Conservation (phyloP, 805 yeast species). For the Debaryomyces maramus region DNA sequence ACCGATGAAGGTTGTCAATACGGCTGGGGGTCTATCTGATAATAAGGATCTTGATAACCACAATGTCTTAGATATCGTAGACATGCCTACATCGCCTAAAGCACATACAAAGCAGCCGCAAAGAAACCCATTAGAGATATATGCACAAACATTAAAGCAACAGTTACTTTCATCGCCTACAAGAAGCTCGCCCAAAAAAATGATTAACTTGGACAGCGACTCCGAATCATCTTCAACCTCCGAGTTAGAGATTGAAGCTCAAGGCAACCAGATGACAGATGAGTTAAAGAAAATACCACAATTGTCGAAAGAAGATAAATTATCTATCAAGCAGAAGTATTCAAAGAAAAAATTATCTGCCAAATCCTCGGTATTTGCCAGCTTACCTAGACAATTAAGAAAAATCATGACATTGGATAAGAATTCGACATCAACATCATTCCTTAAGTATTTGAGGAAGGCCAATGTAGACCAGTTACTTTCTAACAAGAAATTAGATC, state of each 20-base stretch:
- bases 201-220: constrained; percentile 30
- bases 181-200: constrained; percentile 1
- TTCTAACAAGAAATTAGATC: constrained; percentile 19
- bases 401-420: constrained; percentile 7
- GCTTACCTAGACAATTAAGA: constrained; percentile 14
- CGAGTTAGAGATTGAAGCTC: constrained; percentile 10
- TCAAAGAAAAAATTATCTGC: constrained; percentile 20
- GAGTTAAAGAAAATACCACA: constrained; percentile 25
- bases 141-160: constrained; percentile 33
- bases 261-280: constrained; percentile 9
- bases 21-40: constrained; percentile 7
- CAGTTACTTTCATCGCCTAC: constrained; percentile 28
- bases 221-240: constrained; percentile 18
- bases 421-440: constrained; percentile 13
- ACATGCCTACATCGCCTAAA: not conserved
- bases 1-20: constrained; percentile 18
- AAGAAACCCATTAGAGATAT: constrained; percentile 34
- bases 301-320: constrained; percentile 32
- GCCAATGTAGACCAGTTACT: constrained; percentile 48
- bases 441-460: constrained; percentile 38
- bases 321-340: constrained; percentile 33
- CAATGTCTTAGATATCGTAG: not conserved
- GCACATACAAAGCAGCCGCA: constrained; percentile 2
- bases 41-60: not conserved
- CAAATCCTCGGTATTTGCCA: constrained; percentile 5